Conservation (phyloP, 352 stramenopile genomes). For the Halophytophthora batemanensis region DNA sequence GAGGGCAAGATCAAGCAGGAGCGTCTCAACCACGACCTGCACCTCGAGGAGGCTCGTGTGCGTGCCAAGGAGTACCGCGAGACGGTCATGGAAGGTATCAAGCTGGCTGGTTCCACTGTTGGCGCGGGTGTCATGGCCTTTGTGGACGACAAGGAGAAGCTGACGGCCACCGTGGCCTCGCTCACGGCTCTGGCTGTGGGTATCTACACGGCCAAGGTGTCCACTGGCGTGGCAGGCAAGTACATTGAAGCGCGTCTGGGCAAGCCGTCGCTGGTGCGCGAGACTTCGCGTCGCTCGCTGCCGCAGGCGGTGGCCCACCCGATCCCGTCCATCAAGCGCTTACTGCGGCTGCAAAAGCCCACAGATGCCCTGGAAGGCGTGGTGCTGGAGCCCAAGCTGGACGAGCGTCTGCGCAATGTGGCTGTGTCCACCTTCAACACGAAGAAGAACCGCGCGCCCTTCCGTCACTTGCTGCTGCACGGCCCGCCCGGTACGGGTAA, state of each 20-base stretch:
- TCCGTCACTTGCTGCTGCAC: conserved; percentile 97
- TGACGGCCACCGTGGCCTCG: conserved; percentile 94
- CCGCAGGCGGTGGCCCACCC: conserved; percentile 84
- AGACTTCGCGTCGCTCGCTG: conserved; percentile 92
- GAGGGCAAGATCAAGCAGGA: conserved; percentile 96
- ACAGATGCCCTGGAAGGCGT: conserved; percentile 94
- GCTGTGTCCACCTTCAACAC: conserved; percentile 97
- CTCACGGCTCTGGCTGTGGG: conserved; percentile 93
- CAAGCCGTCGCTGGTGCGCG: conserved; percentile 96
- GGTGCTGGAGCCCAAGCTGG: conserved; percentile 93
- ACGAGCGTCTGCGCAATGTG: conserved; percentile 93
- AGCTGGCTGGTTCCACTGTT: conserved; percentile 92
- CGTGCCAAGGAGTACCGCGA: conserved; percentile 90
- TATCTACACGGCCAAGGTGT: conserved; percentile 95
- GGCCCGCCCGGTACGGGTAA: conserved; percentile 98
- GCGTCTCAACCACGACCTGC: conserved; percentile 97
- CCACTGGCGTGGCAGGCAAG: conserved; percentile 91
- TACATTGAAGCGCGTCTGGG: conserved; percentile 96
- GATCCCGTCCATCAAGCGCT: conserved; percentile 84
- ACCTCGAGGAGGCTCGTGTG: conserved; percentile 94
- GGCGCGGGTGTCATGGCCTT: conserved; percentile 93
- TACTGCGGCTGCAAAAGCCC: conserved; percentile 86
- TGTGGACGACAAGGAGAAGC: conserved; percentile 93
- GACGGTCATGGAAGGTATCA: conserved; percentile 95
- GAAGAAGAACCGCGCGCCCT: conserved; percentile 97